Percentiles rank a stretch among this genome's conserved stretches.
Evolutionary conservation across 2,329 filamentous ascomycete species (phyloP).

Genomic region (Annulohypoxylon truncatum): DNA sequence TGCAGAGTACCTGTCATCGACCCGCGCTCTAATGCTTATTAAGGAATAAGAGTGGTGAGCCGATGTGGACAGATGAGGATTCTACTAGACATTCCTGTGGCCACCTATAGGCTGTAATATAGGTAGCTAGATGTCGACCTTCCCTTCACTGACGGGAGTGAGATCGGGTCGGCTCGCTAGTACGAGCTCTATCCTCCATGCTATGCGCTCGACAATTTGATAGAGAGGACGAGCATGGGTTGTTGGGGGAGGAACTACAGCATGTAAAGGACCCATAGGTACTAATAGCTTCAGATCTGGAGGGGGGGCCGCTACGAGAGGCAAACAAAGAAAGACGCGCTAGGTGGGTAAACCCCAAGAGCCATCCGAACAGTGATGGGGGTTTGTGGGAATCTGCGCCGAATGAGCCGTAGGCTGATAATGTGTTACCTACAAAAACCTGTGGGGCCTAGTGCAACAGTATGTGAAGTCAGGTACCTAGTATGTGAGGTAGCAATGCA

Average conservation of each 20-base stretch:
- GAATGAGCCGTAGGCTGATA: constrained; percentile 62
- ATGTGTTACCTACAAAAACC: constrained; percentile 51
- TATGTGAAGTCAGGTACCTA: constrained; percentile 39
- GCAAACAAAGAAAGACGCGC: constrained; percentile 35
- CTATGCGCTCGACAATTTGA: constrained; percentile 10
- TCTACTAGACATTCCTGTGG: constrained; percentile 19
- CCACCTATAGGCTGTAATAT: constrained; percentile 24
- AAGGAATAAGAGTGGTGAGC: constrained; percentile 28
- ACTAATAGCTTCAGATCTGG: constrained; percentile 31
- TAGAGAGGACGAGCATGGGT: constrained; percentile 12
- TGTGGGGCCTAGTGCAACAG: constrained; percentile 50
- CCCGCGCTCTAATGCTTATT: constrained; percentile 32
- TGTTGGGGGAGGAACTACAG: constrained; percentile 16
- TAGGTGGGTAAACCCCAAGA: constrained; percentile 38
- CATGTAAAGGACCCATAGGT: constrained; percentile 21
- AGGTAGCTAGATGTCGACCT: not conserved
- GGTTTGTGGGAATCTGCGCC: constrained; percentile 56
- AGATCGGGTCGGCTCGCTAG: constrained; percentile 4
- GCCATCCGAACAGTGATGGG: constrained; percentile 43
- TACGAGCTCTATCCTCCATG: not conserved
- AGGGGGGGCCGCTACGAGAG: constrained; percentile 28
- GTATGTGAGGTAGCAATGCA: constrained; percentile 40
- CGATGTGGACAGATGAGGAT: constrained; percentile 33
- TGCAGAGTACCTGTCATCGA: constrained; percentile 39
- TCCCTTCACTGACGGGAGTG: not conserved